phyloP scores from a whole-genome alignment of 257 asterid genomes.

The Ballota nigra region DNA sequence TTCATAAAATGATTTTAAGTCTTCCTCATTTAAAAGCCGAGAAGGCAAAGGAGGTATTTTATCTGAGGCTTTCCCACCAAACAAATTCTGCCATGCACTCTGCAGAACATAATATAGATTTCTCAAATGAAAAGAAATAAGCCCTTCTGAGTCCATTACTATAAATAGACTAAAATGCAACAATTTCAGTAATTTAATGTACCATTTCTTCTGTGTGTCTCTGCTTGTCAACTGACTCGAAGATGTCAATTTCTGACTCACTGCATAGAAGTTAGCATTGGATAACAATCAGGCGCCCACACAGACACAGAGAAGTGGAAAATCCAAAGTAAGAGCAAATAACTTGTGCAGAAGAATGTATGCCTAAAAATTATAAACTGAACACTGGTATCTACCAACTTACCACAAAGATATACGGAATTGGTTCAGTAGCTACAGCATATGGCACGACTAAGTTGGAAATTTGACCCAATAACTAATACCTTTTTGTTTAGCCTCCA shows the following conservation, averaged over 20 bases:
- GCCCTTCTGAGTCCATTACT: conserved; percentile 3
- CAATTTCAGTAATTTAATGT: conserved; percentile 23
- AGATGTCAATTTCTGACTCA: conserved; percentile 89
- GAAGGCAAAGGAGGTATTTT: conserved; percentile 75
- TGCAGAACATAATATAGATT: conserved; percentile 29
- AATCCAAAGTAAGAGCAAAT: background rate
- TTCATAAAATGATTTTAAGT: conserved; percentile 74
- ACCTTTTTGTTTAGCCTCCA: conserved; percentile 7
- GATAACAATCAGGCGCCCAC: conserved; percentile 14
- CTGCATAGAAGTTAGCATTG: conserved; percentile 41
- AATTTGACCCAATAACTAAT: background rate
- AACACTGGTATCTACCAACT: background rate
- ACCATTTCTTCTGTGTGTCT: conserved; percentile 89
- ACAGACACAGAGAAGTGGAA: background rate
- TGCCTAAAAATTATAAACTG: conserved; percentile 11
- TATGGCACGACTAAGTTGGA: conserved; percentile 1
- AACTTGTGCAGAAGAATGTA: conserved; percentile 10
- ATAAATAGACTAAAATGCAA: conserved; percentile 6
- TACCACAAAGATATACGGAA: background rate
- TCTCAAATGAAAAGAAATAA: conserved; percentile 16
- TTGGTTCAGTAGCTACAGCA: conserved; percentile 12
- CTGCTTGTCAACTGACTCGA: conserved; percentile 82
- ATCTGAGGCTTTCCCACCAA: conserved; percentile 42
- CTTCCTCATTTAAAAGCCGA: conserved; percentile 80
- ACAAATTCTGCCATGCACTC: conserved; percentile 72